A percentile compares a stretch with the other conserved stretches of the same genome.
phyloP scores from a whole-genome alignment of 495 filamentous ascomycete species.

The Xylaria nigripes region DNA sequence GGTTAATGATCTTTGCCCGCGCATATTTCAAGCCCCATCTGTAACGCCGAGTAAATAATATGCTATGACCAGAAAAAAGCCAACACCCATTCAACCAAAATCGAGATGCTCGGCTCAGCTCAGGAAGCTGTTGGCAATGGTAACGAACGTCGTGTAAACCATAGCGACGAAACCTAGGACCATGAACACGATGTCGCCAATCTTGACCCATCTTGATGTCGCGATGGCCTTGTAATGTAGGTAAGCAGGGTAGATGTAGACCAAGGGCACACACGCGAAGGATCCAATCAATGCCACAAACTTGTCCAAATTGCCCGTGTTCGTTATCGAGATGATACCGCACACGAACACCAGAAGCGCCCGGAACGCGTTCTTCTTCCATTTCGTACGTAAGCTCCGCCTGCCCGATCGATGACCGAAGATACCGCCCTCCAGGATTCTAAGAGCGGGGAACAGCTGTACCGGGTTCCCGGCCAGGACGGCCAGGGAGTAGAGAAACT shows the following conservation, averaged over 20 bases:
- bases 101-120: slow-evolving; percentile 8
- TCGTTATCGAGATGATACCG: slow-evolving; percentile 43
- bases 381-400: slow-evolving; percentile 45
- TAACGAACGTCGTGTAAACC: slow-evolving; percentile 55
- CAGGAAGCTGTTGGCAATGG: slow-evolving; percentile 38
- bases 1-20: not conserved
- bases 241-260: slow-evolving; percentile 84
- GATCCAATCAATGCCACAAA: slow-evolving; percentile 58
- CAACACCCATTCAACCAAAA: not conserved
- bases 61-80: not conserved
- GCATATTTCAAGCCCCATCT: not conserved
- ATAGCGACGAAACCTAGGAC: slow-evolving; percentile 49
- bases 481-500: slow-evolving; percentile 57
- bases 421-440: slow-evolving; percentile 50
- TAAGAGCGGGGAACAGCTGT: slow-evolving; percentile 55
- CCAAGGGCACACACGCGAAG: slow-evolving; percentile 69
- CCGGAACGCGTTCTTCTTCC: slow-evolving; percentile 58
- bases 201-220: slow-evolving; percentile 34
- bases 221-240: slow-evolving; percentile 55
- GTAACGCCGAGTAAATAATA: not conserved
- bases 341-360: slow-evolving; percentile 40
- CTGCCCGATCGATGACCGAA: slow-evolving; percentile 52
- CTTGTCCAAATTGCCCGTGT: slow-evolving; percentile 53
- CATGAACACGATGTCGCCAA: slow-evolving; percentile 48
- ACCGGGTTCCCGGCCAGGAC: slow-evolving; percentile 55